Evolutionary conservation across 495 filamentous ascomycete species (phyloP).

Genomic region (Lophium mytilinum): DNA sequence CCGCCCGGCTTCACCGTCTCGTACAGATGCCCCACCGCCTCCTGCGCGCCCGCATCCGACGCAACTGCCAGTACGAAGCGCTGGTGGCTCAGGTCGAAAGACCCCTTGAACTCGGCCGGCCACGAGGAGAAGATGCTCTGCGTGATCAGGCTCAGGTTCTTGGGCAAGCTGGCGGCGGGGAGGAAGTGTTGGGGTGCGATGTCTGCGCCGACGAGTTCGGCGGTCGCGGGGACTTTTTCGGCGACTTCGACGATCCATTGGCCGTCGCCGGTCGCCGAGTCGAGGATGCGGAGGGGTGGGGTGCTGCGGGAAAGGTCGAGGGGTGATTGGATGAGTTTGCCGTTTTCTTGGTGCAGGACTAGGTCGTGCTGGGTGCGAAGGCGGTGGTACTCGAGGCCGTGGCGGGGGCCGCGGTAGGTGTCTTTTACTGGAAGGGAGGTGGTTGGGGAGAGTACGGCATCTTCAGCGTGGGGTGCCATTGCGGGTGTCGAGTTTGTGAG

Average conservation of each 20-base stretch:
- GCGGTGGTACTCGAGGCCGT: not conserved
- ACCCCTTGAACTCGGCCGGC: not conserved
- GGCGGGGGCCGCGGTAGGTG: not conserved
- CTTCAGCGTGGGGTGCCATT: not conserved
- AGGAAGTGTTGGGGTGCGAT: conserved; percentile 9
- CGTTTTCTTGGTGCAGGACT: not conserved
- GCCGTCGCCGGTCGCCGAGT: conserved; percentile 37
- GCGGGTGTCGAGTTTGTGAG: not conserved
- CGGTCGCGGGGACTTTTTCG: not conserved
- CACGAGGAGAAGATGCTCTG: conserved; percentile 7
- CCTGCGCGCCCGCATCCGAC: not conserved
- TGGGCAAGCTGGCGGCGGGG: not conserved
- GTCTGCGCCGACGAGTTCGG: conserved; percentile 4
- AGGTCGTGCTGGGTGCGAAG: conserved; percentile 2
- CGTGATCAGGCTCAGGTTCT: conserved; percentile 1
- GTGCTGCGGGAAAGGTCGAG: not conserved
- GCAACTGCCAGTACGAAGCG: conserved; percentile 7
- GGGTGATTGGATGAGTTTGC: not conserved
- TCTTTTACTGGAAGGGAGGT: not conserved
- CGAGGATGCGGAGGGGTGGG: conserved; percentile 52
- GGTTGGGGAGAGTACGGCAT: not conserved
- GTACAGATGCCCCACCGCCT: conserved; percentile 2
- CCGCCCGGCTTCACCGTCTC: conserved; percentile 8
- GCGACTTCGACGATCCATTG: conserved; percentile 4
- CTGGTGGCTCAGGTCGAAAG: conserved; percentile 15